Conservation (phyloP, 257 asterid species). For the Primulina huaijiensis region DNA sequence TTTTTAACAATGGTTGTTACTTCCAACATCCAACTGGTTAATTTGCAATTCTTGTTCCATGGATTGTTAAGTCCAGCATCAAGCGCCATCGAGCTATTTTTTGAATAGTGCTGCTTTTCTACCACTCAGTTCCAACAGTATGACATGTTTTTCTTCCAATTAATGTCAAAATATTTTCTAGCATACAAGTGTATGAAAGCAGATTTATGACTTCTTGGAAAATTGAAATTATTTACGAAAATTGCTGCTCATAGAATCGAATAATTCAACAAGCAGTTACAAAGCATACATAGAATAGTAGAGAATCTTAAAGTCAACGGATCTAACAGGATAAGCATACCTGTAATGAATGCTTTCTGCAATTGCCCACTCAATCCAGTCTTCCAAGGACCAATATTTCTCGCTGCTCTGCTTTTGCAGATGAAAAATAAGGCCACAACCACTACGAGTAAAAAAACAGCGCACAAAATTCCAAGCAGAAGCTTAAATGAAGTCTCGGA, state of each 20-base stretch:
- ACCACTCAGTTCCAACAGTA: slow-evolving; percentile 1
- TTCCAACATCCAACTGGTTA: background rate
- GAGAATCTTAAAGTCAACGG: background rate
- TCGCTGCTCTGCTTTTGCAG: slow-evolving; percentile 63
- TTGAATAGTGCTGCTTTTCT: background rate
- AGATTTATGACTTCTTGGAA: background rate
- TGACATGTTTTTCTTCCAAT: background rate
- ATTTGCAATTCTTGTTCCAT: background rate
- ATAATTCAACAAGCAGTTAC: background rate
- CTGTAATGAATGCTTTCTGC: slow-evolving; percentile 90
- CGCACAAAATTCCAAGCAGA: slow-evolving; percentile 39
- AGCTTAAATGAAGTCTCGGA: slow-evolving; percentile 42
- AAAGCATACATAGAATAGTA: background rate
- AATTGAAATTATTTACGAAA: no score
- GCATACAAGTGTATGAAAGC: background rate
- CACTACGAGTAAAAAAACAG: slow-evolving; percentile 37
- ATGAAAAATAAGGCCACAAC: slow-evolving; percentile 32
- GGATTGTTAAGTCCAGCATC: background rate
- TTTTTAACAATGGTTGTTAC: background rate
- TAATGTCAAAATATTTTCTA: background rate
- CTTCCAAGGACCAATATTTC: slow-evolving; percentile 76
- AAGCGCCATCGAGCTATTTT: background rate
- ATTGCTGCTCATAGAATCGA: background rate
- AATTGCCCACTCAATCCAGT: slow-evolving; percentile 91
- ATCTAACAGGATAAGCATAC: slow-evolving; percentile 34